Conservation (phyloP, 257 asterid species). For the Ligustrum vulgare region DNA sequence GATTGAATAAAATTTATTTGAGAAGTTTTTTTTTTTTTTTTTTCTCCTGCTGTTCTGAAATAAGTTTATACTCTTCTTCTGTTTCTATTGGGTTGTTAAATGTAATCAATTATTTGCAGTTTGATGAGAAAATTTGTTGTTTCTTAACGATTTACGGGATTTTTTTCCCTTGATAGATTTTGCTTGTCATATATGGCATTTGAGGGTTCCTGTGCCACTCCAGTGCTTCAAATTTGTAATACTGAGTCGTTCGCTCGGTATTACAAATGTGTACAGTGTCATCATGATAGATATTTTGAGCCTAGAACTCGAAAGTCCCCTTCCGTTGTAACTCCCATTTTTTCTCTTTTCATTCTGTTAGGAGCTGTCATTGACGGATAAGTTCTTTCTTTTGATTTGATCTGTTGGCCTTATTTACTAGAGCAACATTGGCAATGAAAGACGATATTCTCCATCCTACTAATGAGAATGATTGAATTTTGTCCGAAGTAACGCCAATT, state of each 20-base stretch:
- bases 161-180: constrained; percentile 14
- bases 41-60: constrained; percentile 26
- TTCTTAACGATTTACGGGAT: background rate
- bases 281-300: constrained; percentile 10
- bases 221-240: background rate
- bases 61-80: background rate
- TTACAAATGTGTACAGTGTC: constrained; percentile 6
- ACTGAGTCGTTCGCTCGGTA: background rate
- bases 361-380: background rate
- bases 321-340: constrained; percentile 6
- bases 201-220: background rate
- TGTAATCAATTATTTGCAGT: background rate
- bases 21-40: constrained; percentile 16
- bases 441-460: background rate
- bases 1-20: constrained; percentile 25
- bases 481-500: constrained; percentile 14
- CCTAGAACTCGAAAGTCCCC: background rate
- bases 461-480: background rate
- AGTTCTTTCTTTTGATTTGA: constrained; percentile 7
- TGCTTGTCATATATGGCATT: constrained; percentile 1
- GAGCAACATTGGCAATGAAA: background rate
- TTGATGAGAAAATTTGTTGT: background rate
- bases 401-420: background rate
- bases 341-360: background rate
- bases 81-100: constrained; percentile 17